Percentiles rank a stretch among this genome's conserved stretches.
phyloP scores from a whole-genome alignment of 331 rosid genomes.

The Cucumis variabilis region DNA sequence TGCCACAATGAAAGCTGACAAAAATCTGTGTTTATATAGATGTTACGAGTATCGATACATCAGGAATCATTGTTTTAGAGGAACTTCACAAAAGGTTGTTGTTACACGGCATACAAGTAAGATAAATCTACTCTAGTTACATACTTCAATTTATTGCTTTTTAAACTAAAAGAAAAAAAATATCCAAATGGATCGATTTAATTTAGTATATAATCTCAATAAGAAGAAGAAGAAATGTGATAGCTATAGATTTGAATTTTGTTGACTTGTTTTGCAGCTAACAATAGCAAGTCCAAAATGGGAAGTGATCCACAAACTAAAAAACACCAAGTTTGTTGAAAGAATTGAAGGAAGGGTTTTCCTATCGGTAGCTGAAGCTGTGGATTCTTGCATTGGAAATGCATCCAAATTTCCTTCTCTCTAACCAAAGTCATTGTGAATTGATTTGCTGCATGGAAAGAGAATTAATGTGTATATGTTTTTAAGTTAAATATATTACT shows the following conservation, averaged over 20 bases:
- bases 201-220: too few relatives aligned
- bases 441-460: not conserved
- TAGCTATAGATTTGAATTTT: not conserved
- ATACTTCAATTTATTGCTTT: too few relatives aligned
- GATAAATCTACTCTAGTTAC: not conserved
- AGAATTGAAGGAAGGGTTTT: constrained; percentile 74
- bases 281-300: constrained; percentile 79
- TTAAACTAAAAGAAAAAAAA: too few relatives aligned
- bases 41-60: constrained; percentile 76
- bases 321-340: constrained; percentile 71
- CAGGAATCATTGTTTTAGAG: constrained; percentile 75
- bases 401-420: constrained; percentile 36
- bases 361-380: constrained; percentile 72
- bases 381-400: constrained; percentile 55
- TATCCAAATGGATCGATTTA: too few relatives aligned
- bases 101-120: constrained; percentile 60
- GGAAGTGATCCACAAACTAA: constrained; percentile 84
- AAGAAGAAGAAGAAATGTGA: too few relatives aligned
- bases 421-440: not conserved
- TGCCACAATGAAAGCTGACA: not conserved
- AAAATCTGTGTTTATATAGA: constrained; percentile 40
- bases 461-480: not conserved
- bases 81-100: constrained; percentile 72
- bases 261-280: constrained; percentile 52
- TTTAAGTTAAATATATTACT: not conserved